A percentile compares a stretch with the other conserved stretches of the same genome.
Conservation (phyloP, 495 filamentous ascomycete species). For the Trichoderma virens region DNA sequence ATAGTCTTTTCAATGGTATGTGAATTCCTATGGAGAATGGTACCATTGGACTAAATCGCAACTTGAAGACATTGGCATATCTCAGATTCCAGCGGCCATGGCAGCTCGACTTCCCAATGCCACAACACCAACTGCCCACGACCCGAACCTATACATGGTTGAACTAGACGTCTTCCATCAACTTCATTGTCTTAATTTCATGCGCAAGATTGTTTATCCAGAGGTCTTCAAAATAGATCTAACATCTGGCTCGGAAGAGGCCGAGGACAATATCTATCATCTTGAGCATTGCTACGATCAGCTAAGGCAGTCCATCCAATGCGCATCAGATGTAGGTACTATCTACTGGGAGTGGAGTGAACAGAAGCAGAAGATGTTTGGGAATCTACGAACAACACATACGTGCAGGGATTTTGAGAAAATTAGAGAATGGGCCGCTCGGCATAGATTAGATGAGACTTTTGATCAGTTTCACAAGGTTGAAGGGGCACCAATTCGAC, state of each 20-base stretch:
- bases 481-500: constrained; percentile 3
- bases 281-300: no score
- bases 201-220: no score
- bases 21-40: background rate
- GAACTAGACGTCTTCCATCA: no score
- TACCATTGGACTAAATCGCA: background rate
- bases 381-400: background rate
- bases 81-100: background rate
- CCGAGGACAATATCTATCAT: no score
- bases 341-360: background rate
- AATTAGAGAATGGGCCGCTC: constrained; percentile 3
- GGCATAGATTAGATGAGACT: background rate
- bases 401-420: background rate
- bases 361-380: background rate
- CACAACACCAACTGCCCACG: background rate
- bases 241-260: no score
- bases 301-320: no score
- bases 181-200: no score
- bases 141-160: no score
- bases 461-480: constrained; percentile 1
- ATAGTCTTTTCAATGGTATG: background rate
- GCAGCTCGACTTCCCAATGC: background rate
- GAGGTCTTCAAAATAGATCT: no score
- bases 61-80: background rate
- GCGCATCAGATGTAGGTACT: background rate